These are phyloP conservation scores for Shiraia bambusicola DNA, from an alignment of 2,329 filamentous ascomycete genomes.

Conservation along the genomic window DNA sequence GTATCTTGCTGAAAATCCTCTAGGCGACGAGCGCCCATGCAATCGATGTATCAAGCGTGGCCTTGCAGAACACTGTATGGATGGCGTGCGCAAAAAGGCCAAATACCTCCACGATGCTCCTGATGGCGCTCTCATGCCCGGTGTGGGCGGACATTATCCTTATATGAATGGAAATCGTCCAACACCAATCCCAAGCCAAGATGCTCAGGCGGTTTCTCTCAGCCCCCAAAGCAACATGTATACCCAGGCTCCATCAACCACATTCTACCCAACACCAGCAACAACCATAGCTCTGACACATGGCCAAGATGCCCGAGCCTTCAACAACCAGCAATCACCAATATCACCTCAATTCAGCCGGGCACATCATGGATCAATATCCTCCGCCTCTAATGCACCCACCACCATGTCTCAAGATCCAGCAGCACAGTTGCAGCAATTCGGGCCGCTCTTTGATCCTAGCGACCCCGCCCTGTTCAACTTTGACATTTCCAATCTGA, in stretches of 20 bases:
- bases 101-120: constrained; percentile 98
- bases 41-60: constrained; percentile 91
- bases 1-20: constrained; percentile 7
- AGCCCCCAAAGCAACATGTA: constrained; percentile 48
- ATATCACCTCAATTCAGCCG: constrained; percentile 73
- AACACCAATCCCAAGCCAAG: constrained; percentile 35
- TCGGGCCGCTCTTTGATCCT: constrained; percentile 74
- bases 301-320: constrained; percentile 52
- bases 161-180: constrained; percentile 52
- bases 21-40: constrained; percentile 94
- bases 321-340: constrained; percentile 69
- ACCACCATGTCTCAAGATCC: constrained; percentile 43
- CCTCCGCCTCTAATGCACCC: constrained; percentile 51
- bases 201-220: constrained; percentile 25
- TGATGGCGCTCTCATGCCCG: constrained; percentile 83
- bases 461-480: constrained; percentile 93
- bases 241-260: constrained; percentile 38
- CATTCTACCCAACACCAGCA: constrained; percentile 46
- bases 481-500: constrained; percentile 89
- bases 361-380: constrained; percentile 43
- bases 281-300: constrained; percentile 45
- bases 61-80: constrained; percentile 86
- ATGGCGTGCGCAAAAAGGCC: constrained; percentile 96
- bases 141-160: constrained; percentile 71
- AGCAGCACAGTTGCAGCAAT: constrained; percentile 46